These are phyloP conservation scores for Stromatinia cepivora DNA, from an alignment of 2,329 filamentous ascomycete species.

Conservation along the genomic window DNA sequence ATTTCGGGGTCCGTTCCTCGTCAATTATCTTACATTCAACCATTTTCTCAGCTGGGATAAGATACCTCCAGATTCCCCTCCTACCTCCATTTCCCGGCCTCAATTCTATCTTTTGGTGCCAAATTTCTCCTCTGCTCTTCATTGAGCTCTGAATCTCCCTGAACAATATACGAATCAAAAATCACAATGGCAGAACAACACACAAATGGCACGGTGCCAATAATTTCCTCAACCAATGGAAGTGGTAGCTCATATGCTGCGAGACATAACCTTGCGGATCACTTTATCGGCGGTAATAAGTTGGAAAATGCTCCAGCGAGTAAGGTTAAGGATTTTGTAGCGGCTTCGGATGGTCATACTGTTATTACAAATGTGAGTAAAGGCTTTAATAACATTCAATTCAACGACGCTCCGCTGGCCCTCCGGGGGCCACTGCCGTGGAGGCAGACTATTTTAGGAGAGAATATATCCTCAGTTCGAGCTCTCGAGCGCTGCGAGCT, in stretches of 20 bases:
- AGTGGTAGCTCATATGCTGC: constrained; percentile 70
- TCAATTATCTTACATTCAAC: constrained; percentile 20
- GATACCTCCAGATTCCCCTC: background rate
- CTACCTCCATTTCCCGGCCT: constrained; percentile 19
- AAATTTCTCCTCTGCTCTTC: constrained; percentile 34
- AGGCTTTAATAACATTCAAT: background rate
- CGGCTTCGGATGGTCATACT: constrained; percentile 86
- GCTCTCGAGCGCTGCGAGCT: background rate
- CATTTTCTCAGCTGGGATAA: constrained; percentile 21
- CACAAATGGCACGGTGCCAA: constrained; percentile 48
- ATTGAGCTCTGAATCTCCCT: constrained; percentile 29
- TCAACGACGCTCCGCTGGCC: constrained; percentile 2
- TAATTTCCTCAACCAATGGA: constrained; percentile 50
- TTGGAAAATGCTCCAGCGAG: constrained; percentile 78
- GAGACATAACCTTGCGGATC: constrained; percentile 79
- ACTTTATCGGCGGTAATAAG: constrained; percentile 96
- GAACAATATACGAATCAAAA: background rate
- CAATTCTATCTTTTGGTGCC: constrained; percentile 31
- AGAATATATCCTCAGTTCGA: background rate
- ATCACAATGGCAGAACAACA: constrained; percentile 28
- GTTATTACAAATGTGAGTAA: constrained; percentile 85
- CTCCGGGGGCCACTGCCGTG: background rate
- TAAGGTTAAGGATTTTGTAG: constrained; percentile 95
- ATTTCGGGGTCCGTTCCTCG: background rate
- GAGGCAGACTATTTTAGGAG: background rate